Base-by-base conservation (phyloP, 2,329 filamentous ascomycete genomes). In the Beauveria asiatica region DNA sequence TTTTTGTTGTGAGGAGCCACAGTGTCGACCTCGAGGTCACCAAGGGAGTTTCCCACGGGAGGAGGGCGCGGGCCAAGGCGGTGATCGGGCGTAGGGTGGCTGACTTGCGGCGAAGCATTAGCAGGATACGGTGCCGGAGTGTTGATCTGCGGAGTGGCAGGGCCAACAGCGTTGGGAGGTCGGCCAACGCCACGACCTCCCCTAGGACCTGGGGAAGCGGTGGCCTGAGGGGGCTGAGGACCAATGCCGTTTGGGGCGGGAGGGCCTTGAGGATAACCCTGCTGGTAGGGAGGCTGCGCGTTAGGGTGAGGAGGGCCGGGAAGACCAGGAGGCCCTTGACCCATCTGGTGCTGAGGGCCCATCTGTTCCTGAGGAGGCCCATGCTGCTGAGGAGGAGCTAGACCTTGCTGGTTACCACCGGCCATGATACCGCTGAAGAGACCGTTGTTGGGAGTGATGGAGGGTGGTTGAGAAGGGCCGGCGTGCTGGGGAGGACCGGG, bases 361-460 rank as follows among this genome's bases (percentile, higher is more conserved):
- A 76, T 73, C 66, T 82, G 82, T 70, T 87, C 82, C 74, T 87
- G 85, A 64, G 82, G 82, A 66, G 91, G 92, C 68, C 96, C 70
- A 61, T 74, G 86, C 45, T 71, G 85, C 68, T 84, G 83, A 65
- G 92, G 92, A 67, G 96, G 86, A 62, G 90, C 90, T 64, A 91
- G 89, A 63, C 89, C 91, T 68, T 87, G 89, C 76, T 93, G 91
- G 68, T 87, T 89, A 64, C 83, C 85, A 65, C 93, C 93, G 60
- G 92, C 86, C 90, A 99, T 97, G 71, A 97, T 96, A 60, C 91
- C 92, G 66, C 91, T 92, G 71, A 99, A 97, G 45, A 97, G 82
- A 70, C 95, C 94, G 72, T 89, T 93, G 27, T 93, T 92, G 70
- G 95, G 89, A 30, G 92, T 90, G 66, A 97, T 89, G 54, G 90